Conservation (phyloP, 2,329 filamentous ascomycete species). For the Cladosporium phlei region DNA sequence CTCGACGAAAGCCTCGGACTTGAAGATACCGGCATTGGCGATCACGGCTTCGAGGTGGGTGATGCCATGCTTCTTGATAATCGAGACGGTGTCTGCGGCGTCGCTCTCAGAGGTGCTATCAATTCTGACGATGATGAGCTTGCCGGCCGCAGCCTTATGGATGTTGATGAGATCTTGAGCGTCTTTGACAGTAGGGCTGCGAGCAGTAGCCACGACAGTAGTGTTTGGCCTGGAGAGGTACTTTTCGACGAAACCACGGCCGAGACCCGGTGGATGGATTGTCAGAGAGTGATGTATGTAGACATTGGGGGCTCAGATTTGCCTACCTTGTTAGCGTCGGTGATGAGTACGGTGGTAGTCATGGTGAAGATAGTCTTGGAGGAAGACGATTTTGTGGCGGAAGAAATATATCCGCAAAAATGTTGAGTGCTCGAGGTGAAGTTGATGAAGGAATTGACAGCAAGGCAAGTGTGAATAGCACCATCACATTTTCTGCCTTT, state of each 20-base stretch:
- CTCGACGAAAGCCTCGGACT: background rate
- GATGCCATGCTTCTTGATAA: background rate
- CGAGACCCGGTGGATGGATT: background rate
- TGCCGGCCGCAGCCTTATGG: background rate
- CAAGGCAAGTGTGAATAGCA: background rate
- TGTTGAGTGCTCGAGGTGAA: background rate
- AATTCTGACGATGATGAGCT: conserved; percentile 2
- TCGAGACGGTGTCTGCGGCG: background rate
- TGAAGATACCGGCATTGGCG: conserved; percentile 1
- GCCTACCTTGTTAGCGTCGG: background rate
- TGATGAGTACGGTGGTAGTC: background rate
- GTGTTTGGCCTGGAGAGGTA: background rate
- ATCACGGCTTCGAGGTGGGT: background rate
- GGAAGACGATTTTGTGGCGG: background rate
- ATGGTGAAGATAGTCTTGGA: background rate
- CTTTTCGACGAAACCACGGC: background rate
- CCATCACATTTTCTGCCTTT: background rate
- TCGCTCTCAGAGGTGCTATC: background rate
- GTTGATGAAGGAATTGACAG: background rate
- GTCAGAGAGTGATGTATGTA: background rate
- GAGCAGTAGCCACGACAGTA: background rate
- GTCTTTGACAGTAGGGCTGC: background rate
- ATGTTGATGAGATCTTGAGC: background rate
- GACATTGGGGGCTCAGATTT: background rate
- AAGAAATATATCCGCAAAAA: background rate